Evolutionary conservation across 208 protist genomes (phyloP), one percentile per base, ranked within the genome.

Genomic region (Leishmania guyanensis): DNA sequence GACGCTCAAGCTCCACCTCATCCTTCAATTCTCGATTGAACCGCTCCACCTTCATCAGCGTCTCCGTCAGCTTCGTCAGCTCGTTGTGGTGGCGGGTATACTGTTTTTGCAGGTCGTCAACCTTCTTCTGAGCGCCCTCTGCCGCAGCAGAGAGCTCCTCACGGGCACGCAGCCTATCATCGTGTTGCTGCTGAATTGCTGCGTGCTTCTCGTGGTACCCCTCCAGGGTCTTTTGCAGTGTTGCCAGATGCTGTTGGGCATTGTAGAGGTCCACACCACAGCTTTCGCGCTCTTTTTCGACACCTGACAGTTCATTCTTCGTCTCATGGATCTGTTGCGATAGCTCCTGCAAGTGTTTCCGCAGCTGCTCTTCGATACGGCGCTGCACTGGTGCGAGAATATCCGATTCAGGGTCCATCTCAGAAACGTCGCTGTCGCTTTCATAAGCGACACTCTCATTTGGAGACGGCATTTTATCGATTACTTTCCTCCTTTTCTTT

Each of bases 261-360:
- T 97, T 97, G 88, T 99, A 99, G 50, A 99, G 89, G 78, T 99
- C 93, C n/a, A 98, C 98, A 87, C 97, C 97, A 71, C 92, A 93
- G 74, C 96, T 88, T 77, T 99, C 98, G 3, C 95, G 89, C 78
- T 96, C 89, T 64, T 95, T 92, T 76, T 93, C 88, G n/a, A 97
- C 85, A 22, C 76, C 81, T 65, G 81, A 81, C 46, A 96, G 78
- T 77, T 98, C 95, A 70, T 91, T 96, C 29, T 89, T 94, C 16
- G 91, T 91, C 77, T 98, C 95, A 46, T 96, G 91, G 9, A 98
- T 86, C 69, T 97, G 89, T 62, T 98, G 91, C 26, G 88, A 89
- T 14, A 98, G 65, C 72, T 98, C 93, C 56, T 96, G 92, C 20
- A 98, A 80, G 78, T 98, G 94, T 75, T 93, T 93, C 8, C 93